Evolutionary conservation across 176 grass and related monocot species (phyloP).

Genomic region (Ensete ventricosum): DNA sequence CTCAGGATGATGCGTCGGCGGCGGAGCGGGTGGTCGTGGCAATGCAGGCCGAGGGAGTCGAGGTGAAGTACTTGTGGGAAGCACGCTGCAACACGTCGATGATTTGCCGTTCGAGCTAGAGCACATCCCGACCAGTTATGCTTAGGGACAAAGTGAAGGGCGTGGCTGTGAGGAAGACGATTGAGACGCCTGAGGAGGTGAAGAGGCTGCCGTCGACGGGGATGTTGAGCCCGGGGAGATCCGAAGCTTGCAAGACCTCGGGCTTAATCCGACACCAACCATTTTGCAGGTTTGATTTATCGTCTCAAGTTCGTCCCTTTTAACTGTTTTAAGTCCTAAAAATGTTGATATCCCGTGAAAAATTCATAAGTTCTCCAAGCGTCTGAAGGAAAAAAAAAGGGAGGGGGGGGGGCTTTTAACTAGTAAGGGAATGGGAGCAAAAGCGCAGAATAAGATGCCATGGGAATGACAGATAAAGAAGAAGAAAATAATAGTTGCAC

Average conservation of each 20-base stretch:
- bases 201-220: constrained; percentile 70
- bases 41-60: constrained; percentile 70
- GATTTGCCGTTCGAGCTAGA: constrained; percentile 67
- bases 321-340: not conserved
- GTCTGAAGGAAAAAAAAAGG: too few species aligned
- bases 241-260: constrained; percentile 61
- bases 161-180: constrained; percentile 48
- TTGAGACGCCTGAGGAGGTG: constrained; percentile 56
- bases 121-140: constrained; percentile 62
- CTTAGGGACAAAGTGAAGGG: constrained; percentile 66
- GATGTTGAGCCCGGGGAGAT: constrained; percentile 73
- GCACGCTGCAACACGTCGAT: constrained; percentile 79
- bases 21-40: constrained; percentile 69
- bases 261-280: constrained; percentile 36
- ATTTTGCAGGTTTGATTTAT: constrained; percentile 43
- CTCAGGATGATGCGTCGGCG: constrained; percentile 54
- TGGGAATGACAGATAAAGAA: too few species aligned
- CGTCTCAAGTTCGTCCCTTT: too few species aligned
- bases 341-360: too few species aligned
- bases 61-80: constrained; percentile 97
- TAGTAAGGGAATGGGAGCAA: too few species aligned
- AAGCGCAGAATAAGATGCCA: too few species aligned
- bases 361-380: too few species aligned
- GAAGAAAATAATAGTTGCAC: too few species aligned
- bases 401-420: too few species aligned